These are phyloP conservation scores for Hyaloraphidium curvatum DNA, from an alignment of 192 early-diverging fungal species.

Conservation along the genomic window DNA sequence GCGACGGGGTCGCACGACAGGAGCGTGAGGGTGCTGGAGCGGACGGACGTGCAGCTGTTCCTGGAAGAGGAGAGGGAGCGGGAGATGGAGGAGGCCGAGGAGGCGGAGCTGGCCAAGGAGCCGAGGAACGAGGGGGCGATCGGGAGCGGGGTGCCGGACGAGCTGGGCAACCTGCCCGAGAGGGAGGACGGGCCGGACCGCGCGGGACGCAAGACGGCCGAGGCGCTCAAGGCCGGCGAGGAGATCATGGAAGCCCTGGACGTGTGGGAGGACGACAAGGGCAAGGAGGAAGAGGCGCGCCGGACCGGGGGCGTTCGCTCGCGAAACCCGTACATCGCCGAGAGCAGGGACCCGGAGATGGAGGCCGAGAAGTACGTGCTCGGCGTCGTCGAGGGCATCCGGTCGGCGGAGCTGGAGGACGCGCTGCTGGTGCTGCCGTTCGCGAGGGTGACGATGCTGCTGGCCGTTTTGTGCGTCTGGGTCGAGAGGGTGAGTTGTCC, in stretches of 20 bases:
- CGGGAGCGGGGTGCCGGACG: constrained; percentile 17
- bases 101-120: constrained; percentile 44
- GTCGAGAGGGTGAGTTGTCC: constrained; percentile 37
- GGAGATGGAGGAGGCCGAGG: constrained; percentile 77
- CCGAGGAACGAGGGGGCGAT: constrained; percentile 19
- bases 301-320: constrained; percentile 5
- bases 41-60: constrained; percentile 88
- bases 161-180: not conserved
- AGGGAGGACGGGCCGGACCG: constrained; percentile 36
- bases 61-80: constrained; percentile 91
- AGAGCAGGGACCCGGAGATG: constrained; percentile 36
- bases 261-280: constrained; percentile 63
- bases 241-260: constrained; percentile 82
- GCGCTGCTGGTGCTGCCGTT: constrained; percentile 80
- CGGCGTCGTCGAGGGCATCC: constrained; percentile 50
- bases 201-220: constrained; percentile 76
- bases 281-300: constrained; percentile 11
- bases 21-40: constrained; percentile 86
- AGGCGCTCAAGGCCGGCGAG: constrained; percentile 93
- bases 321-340: constrained; percentile 39
- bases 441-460: constrained; percentile 48
- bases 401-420: constrained; percentile 70
- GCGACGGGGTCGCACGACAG: constrained; percentile 82
- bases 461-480: constrained; percentile 64
- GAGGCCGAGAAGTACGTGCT: constrained; percentile 65